A percentile compares a stretch with the other conserved stretches of the same genome.
Conservation (phyloP, 2,329 filamentous ascomycete genomes). For the Aspergillus felis region DNA sequence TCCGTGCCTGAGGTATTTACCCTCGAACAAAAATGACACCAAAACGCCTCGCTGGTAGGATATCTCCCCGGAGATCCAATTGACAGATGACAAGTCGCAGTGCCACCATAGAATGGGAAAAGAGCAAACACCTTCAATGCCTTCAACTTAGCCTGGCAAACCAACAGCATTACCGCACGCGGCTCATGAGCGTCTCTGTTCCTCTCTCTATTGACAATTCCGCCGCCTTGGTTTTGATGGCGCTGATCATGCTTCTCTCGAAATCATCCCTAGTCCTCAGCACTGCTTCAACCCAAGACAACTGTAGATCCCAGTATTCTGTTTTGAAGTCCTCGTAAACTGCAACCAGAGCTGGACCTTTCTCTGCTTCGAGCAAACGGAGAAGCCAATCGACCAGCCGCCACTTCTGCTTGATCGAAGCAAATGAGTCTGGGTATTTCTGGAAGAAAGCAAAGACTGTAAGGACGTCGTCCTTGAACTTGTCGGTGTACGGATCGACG, state of each 20-base stretch:
- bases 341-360: constrained; percentile 67
- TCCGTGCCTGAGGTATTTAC: no score
- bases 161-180: constrained; percentile 61
- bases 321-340: constrained; percentile 81
- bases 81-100: not conserved
- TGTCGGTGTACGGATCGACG: constrained; percentile 79
- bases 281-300: constrained; percentile 93
- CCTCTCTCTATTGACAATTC: constrained; percentile 77
- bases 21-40: not conserved
- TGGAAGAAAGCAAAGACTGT: constrained; percentile 89
- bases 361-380: constrained; percentile 68
- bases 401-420: constrained; percentile 87
- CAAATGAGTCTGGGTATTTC: constrained; percentile 64
- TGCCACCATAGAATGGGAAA: not conserved
- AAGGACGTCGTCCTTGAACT: constrained; percentile 88
- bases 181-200: constrained; percentile 89
- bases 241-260: constrained; percentile 82
- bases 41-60: not conserved
- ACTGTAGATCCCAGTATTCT: constrained; percentile 88
- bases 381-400: constrained; percentile 82
- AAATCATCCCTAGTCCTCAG: constrained; percentile 86
- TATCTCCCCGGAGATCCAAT: not conserved
- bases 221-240: constrained; percentile 83
- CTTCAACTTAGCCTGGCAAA: not conserved
- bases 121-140: not conserved